phyloP scores from a whole-genome alignment of 495 filamentous ascomycete genomes.

The Talaromyces trachyspermus region DNA sequence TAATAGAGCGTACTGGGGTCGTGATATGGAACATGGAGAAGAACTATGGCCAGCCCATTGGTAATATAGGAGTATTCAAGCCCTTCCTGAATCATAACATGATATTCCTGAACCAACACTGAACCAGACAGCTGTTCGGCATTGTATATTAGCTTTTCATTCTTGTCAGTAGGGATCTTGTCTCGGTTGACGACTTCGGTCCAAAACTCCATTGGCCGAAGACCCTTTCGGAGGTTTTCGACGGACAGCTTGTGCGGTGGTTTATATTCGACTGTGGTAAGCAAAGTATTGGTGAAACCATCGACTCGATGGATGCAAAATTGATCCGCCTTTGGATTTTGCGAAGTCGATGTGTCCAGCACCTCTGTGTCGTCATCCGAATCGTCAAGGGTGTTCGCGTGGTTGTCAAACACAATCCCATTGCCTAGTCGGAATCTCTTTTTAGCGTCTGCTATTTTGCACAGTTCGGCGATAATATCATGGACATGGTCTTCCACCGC shows the following conservation, averaged over 20 bases:
- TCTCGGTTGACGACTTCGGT: conserved; percentile 14
- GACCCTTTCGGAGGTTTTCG: conserved; percentile 19
- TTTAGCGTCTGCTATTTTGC: conserved; percentile 22
- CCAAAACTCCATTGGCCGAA: conserved; percentile 18
- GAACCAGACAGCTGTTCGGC: conserved; percentile 14
- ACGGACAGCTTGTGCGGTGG: conserved; percentile 28
- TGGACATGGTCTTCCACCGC: conserved; percentile 24
- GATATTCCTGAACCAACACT: conserved; percentile 19
- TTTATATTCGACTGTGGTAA: conserved; percentile 27
- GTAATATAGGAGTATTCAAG: conserved; percentile 18
- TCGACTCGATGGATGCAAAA: conserved; percentile 19
- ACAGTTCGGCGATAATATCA: conserved; percentile 22
- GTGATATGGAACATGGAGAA: conserved; percentile 15
- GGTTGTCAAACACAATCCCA: conserved; percentile 23
- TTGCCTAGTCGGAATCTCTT: conserved; percentile 18
- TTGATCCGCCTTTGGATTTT: conserved; percentile 12
- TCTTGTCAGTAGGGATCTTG: conserved; percentile 12
- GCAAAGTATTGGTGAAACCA: conserved; percentile 15
- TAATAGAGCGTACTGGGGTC: conserved; percentile 32
- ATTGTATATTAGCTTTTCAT: conserved; percentile 20
- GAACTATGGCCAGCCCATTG: conserved; percentile 1
- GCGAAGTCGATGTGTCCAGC: conserved; percentile 5
- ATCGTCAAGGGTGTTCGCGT: conserved; percentile 22
- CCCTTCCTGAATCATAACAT: conserved; percentile 26
- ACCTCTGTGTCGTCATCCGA: not conserved